Percentiles rank a stretch among this genome's conserved stretches.
These are phyloP conservation scores for Diaporthe amygdali DNA, from an alignment of 2,329 filamentous ascomycete genomes.

Conservation along the genomic window DNA sequence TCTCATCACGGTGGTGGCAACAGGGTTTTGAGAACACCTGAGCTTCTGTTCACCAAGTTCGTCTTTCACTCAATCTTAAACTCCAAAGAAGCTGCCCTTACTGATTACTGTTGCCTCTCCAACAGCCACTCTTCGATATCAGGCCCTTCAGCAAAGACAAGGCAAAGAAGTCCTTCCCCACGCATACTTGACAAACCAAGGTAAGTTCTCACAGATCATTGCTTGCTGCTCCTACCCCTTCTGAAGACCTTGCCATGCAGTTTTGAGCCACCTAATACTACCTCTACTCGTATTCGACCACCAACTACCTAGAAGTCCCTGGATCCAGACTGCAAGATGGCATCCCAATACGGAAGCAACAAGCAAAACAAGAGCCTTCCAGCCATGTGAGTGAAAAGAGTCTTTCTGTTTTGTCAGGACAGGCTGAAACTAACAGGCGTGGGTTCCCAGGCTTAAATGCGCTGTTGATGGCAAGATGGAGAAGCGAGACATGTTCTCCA, in stretches of 20 bases:
- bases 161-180: not conserved
- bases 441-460: constrained; percentile 16
- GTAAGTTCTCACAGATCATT: not conserved
- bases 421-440: not conserved
- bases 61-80: not conserved
- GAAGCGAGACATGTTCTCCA: constrained; percentile 16
- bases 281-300: not conserved
- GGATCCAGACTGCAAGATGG: not conserved
- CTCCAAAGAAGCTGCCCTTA: not conserved
- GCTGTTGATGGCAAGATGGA: constrained; percentile 20
- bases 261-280: not conserved
- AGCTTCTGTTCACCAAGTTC: not conserved
- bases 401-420: not conserved
- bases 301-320: not conserved
- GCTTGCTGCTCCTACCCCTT: not conserved
- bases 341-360: not conserved
- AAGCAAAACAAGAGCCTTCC: constrained; percentile 6
- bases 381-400: not conserved
- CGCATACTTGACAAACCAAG: not conserved
- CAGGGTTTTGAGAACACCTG: not conserved
- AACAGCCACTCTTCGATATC: not conserved
- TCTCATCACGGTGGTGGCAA: not conserved
- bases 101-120: not conserved
- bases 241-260: not conserved
- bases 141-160: not conserved